phyloP scores from a whole-genome alignment of 768 basidiomycete species.

The Lepiota venenata region DNA sequence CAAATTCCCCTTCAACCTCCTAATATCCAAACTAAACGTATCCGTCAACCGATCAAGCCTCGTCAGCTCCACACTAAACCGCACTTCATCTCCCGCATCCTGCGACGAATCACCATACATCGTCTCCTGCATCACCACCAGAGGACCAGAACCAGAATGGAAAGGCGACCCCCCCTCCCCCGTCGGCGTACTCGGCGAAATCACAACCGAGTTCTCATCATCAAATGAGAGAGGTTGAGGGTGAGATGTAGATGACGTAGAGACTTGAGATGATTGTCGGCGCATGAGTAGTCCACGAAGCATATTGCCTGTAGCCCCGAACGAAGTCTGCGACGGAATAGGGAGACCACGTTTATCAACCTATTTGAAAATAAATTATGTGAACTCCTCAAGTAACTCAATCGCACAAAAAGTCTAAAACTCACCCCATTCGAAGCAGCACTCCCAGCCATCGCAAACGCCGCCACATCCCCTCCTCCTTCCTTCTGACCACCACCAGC shows the following conservation, averaged over 20 bases:
- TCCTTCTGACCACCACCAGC: slow-evolving; percentile 28
- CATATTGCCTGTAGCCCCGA: slow-evolving; percentile 71
- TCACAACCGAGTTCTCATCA: slow-evolving; percentile 42
- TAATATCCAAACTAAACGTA: slow-evolving; percentile 89
- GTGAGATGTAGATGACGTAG: slow-evolving; percentile 36
- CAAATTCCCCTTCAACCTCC: slow-evolving; percentile 88
- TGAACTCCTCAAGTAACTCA: slow-evolving; percentile 2
- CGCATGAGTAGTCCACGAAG: slow-evolving; percentile 87
- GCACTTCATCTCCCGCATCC: slow-evolving; percentile 93
- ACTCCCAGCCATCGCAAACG: slow-evolving; percentile 74
- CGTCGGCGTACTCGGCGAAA: slow-evolving; percentile 13
- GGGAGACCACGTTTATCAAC: slow-evolving; percentile 90
- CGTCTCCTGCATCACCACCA: slow-evolving; percentile 40
- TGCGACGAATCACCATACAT: slow-evolving; percentile 77
- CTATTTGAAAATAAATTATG: slow-evolving; percentile 34
- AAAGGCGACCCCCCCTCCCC: not conserved
- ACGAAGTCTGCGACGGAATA: slow-evolving; percentile 70
- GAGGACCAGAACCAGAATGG: not conserved
- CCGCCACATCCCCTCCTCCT: slow-evolving; percentile 41
- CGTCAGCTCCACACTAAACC: slow-evolving; percentile 94
- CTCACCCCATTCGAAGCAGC: slow-evolving; percentile 86
- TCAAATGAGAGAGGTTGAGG: slow-evolving; percentile 35
- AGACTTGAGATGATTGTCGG: slow-evolving; percentile 84
- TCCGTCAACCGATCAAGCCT: slow-evolving; percentile 85
- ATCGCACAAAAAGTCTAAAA: too few species aligned